A percentile compares a stretch with the other conserved stretches of the same genome.
phyloP scores from a whole-genome alignment of 495 filamentous ascomycete genomes.

The Lophium mytilinum region DNA sequence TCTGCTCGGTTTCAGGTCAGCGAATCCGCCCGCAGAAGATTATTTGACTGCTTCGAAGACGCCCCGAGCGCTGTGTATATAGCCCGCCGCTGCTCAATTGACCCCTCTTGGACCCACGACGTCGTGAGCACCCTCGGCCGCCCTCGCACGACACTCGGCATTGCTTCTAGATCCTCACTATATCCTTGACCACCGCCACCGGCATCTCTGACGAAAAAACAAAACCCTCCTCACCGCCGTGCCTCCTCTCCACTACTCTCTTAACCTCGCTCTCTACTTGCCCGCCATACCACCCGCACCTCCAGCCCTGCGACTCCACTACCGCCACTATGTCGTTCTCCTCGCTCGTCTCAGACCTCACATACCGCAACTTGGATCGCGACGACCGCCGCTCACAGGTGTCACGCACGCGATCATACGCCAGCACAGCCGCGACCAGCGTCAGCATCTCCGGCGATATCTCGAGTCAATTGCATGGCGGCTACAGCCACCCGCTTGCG shows the following conservation, averaged over 20 bases:
- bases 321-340: conserved; percentile 73
- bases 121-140: too few relatives aligned
- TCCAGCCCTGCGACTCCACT: not conserved
- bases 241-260: not conserved
- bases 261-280: not conserved
- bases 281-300: not conserved
- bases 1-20: not conserved
- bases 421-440: conserved; percentile 85
- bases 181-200: not conserved
- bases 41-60: not conserved
- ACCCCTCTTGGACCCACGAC: not conserved
- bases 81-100: not conserved
- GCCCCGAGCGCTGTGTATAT: not conserved
- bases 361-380: conserved; percentile 55
- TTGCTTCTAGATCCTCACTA: not conserved
- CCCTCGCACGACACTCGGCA: too few relatives aligned
- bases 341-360: conserved; percentile 76
- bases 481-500: conserved; percentile 86
- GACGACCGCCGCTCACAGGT: conserved; percentile 58
- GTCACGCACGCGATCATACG: conserved; percentile 67
- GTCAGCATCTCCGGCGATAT: conserved; percentile 90
- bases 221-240: not conserved
- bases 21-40: not conserved
- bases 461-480: conserved; percentile 87
- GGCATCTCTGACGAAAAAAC: not conserved